These are phyloP conservation scores for Phenoliferia sp. DNA, from an alignment of 1,284 basidiomycete genomes.

Conservation along the genomic window DNA sequence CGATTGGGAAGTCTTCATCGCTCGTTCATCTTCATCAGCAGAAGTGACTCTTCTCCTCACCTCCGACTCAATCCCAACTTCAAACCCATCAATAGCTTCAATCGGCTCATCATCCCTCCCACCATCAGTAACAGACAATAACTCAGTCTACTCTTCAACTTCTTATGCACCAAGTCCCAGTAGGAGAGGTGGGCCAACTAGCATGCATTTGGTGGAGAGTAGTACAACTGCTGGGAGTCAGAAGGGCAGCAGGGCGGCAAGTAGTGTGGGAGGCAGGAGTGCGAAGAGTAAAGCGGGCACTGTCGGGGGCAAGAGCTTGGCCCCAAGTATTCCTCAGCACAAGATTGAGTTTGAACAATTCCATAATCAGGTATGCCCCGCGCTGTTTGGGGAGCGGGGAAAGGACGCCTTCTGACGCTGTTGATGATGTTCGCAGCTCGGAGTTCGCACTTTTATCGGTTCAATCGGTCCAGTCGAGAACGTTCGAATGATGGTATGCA, in stretches of 20 bases:
- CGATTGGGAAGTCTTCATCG: slow-evolving; percentile 35
- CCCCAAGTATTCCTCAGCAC: slow-evolving; percentile 53
- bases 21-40: slow-evolving; percentile 19
- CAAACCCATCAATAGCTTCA: slow-evolving; percentile 32
- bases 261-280: not conserved
- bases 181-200: slow-evolving; percentile 3
- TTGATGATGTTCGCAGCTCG: slow-evolving; percentile 45
- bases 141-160: slow-evolving; percentile 24
- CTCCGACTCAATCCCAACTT: slow-evolving; percentile 26
- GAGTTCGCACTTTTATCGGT: slow-evolving; percentile 87
- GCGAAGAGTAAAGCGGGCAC: slow-evolving; percentile 7
- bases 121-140: slow-evolving; percentile 12
- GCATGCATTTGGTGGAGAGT: slow-evolving; percentile 26
- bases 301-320: not conserved
- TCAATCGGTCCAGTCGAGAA: slow-evolving; percentile 83
- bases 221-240: slow-evolving; percentile 1
- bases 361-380: slow-evolving; percentile 55
- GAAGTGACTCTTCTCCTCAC: slow-evolving; percentile 33
- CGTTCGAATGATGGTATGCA: slow-evolving; percentile 55
- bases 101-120: slow-evolving; percentile 29
- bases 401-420: not conserved
- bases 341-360: slow-evolving; percentile 78
- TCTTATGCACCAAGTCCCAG: slow-evolving; percentile 11
- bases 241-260: slow-evolving; percentile 13
- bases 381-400: not conserved